Evolutionary conservation across 2,329 filamentous ascomycete species (phyloP).

Genomic region (Xenoacremonium recifei): DNA sequence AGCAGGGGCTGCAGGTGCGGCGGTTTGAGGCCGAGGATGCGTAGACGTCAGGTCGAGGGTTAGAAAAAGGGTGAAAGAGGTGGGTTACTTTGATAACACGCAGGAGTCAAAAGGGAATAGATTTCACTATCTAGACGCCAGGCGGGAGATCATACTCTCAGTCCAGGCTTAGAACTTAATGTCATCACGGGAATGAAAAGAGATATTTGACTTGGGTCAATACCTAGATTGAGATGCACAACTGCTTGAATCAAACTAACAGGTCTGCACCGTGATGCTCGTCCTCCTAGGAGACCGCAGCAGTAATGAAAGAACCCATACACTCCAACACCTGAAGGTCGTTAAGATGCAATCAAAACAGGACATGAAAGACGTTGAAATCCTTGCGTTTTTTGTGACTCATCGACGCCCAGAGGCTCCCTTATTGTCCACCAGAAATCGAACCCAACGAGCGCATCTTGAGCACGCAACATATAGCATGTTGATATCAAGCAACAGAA

Average conservation of each 20-base stretch:
- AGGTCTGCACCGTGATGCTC: constrained; percentile 8
- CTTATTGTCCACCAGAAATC: not conserved
- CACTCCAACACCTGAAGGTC: constrained; percentile 16
- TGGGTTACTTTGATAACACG: too few relatives aligned
- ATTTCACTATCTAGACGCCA: too few relatives aligned
- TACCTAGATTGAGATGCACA: too few relatives aligned
- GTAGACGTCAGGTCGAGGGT: too few relatives aligned
- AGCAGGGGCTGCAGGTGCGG: constrained; percentile 74
- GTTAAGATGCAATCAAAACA: constrained; percentile 8
- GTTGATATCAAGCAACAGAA: constrained; percentile 3
- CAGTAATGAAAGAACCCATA: constrained; percentile 10
- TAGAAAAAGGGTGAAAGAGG: too few relatives aligned
- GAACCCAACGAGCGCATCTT: not conserved
- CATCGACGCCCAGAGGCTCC: constrained; percentile 17
- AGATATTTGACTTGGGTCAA: too few relatives aligned
- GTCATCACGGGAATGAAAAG: too few relatives aligned
- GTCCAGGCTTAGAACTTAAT: too few relatives aligned
- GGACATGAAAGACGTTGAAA: constrained; percentile 12
- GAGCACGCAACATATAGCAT: not conserved
- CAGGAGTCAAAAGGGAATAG: too few relatives aligned
- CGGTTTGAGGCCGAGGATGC: constrained; percentile 67
- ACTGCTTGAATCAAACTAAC: constrained; percentile 10
- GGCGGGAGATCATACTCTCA: too few relatives aligned
- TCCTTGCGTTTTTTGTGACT: constrained; percentile 15
- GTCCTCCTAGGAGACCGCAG: constrained; percentile 1